phyloP scores from a whole-genome alignment of 192 early-diverging fungal genomes.

The Linnemannia zychae region DNA sequence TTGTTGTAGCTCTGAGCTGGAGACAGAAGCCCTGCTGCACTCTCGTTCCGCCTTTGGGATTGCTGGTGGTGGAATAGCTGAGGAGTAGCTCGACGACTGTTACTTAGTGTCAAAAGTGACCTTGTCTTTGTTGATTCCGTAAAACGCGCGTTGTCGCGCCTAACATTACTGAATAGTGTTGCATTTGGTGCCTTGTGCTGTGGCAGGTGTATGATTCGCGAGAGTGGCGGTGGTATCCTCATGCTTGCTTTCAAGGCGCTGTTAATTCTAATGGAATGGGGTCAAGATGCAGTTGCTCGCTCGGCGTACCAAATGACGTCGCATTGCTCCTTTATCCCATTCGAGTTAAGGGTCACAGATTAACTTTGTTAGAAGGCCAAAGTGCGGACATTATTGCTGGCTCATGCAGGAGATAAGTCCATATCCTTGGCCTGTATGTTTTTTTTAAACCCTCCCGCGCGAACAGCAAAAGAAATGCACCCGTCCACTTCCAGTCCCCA shows the following conservation, averaged over 20 bases:
- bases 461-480: too few relatives aligned
- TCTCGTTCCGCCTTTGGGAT: background rate
- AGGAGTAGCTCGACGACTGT: background rate
- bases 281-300: too few relatives aligned
- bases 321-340: too few relatives aligned
- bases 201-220: background rate
- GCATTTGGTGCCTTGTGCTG: background rate
- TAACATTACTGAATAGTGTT: background rate
- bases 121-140: background rate
- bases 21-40: background rate
- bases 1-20: background rate
- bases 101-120: background rate
- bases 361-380: too few relatives aligned
- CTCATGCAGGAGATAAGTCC: too few relatives aligned
- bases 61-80: background rate
- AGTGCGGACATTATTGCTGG: too few relatives aligned
- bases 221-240: slow-evolving; percentile 6
- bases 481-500: too few relatives aligned
- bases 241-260: background rate
- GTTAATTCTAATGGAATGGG: too few relatives aligned
- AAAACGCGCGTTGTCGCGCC: background rate
- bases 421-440: too few relatives aligned
- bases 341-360: too few relatives aligned
- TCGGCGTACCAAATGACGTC: too few relatives aligned
- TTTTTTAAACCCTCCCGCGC: too few relatives aligned